Evolutionary conservation across 2,329 filamentous ascomycete genomes (phyloP).

Genomic region (Zarea fungicola): DNA sequence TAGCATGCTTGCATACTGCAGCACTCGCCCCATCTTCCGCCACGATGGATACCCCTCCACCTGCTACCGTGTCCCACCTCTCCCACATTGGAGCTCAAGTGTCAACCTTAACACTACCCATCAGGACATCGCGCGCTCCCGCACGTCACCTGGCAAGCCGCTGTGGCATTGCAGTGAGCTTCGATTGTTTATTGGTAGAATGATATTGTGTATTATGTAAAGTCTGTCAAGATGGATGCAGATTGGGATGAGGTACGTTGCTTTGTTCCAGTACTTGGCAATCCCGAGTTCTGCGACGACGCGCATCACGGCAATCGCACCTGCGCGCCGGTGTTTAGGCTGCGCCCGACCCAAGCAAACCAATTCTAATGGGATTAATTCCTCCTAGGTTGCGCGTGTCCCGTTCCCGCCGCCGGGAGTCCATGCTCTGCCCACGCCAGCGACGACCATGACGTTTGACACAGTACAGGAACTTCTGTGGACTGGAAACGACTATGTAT

Average conservation of each 20-base stretch:
- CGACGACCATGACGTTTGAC: slow-evolving; percentile 84
- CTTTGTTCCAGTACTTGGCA: slow-evolving; percentile 14
- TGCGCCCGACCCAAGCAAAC: background rate
- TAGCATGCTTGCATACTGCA: no score
- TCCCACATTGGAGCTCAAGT: slow-evolving; percentile 1
- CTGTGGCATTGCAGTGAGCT: background rate
- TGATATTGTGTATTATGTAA: slow-evolving; percentile 32
- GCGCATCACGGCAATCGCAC: slow-evolving; percentile 17
- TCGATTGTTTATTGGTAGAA: slow-evolving; percentile 20
- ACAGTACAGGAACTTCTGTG: slow-evolving; percentile 84
- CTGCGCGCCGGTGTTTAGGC: slow-evolving; percentile 1
- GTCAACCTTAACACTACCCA: background rate
- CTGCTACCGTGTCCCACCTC: slow-evolving; percentile 7
- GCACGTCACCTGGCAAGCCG: background rate
- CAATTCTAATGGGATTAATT: background rate
- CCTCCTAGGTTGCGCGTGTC: slow-evolving; percentile 67
- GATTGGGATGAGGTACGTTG: slow-evolving; percentile 61
- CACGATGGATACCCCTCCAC: background rate
- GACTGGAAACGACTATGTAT: slow-evolving; percentile 86
- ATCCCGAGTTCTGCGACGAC: slow-evolving; percentile 10
- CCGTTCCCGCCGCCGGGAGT: slow-evolving; percentile 71
- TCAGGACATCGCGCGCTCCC: slow-evolving; percentile 4
- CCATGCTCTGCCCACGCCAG: slow-evolving; percentile 63
- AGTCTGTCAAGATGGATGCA: slow-evolving; percentile 52
- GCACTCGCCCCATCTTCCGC: background rate